Evolutionary conservation across 192 early-diverging fungal genomes (phyloP), one percentile per base, ranked within the genome.

Genomic region (Gorgonomyces haynaldii): DNA sequence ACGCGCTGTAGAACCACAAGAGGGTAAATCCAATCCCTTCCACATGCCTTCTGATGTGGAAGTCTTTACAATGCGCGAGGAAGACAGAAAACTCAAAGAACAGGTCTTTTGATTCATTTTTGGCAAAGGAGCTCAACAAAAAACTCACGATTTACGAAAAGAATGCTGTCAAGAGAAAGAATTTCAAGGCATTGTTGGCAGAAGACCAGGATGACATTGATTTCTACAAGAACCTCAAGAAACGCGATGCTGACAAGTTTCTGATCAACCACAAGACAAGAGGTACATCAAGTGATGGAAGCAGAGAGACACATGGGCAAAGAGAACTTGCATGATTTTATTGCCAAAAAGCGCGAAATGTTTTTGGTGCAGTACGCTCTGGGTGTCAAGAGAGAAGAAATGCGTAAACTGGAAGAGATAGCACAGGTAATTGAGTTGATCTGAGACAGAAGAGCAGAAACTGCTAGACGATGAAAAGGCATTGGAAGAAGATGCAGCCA

Each of bases 341-440:
- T 77, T 42, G 67, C 64, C 17, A 73, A 72, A 41, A 77, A 77
- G 45, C 58, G 74, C 5, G 69, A 72, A 57, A 77, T 77, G 74
- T 77, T 77, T 43, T 54, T 77, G 16, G 64, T 77, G 0, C 74
- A 77, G 37, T 73, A 73, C 42, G 65, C 74, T 1, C 58, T 77
- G n/a, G 74, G 70, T 2, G 74, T 77, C 7, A 77, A 77, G 43
- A 16, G 67, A 15, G 70, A 73, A 42, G 74, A 77, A 47, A 77
- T 77, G 60, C 36, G 60, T 28, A 77, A 77, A 40, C 57, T 77
- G 51, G 74, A 77, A 49, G 65, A 70, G 53, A 68, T 77, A 54
- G 70, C 70, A 9, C 68, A 72, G 51, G 67, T 69, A 37, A 39
- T 29, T 23, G 15, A 22, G 3, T 7, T 55, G 7, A 40, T 40